Conservation (phyloP, 306 rosid genomes). For the Lathyrus sativus region DNA sequence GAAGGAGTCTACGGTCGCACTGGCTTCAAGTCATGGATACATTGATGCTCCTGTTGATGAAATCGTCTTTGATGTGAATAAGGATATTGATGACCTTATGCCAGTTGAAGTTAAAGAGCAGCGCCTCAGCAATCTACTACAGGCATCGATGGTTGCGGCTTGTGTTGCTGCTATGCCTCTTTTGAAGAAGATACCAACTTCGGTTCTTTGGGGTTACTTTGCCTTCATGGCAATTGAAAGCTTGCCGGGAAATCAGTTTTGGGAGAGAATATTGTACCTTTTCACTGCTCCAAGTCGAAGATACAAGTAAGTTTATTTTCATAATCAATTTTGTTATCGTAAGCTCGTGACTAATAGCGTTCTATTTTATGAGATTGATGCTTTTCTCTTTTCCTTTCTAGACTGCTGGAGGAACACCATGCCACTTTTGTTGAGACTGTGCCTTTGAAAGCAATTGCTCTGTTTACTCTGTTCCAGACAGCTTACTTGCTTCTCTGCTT, state of each 20-base stretch:
- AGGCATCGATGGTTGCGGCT: constrained; percentile 74
- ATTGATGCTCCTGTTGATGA: constrained; percentile 91
- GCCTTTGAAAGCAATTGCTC: constrained; percentile 78
- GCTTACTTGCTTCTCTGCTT: constrained; percentile 86
- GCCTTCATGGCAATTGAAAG: constrained; percentile 99
- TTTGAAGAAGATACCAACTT: constrained; percentile 85
- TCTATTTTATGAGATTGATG: neutral
- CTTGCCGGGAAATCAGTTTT: constrained; percentile 96
- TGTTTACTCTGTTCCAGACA: constrained; percentile 86
- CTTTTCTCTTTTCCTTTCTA: constrained; percentile 45
- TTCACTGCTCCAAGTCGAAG: constrained; percentile 95
- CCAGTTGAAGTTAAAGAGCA: constrained; percentile 94
- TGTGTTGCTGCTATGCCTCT: constrained; percentile 97
- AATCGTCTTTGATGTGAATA: constrained; percentile 77
- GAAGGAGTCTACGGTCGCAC: constrained; percentile 80
- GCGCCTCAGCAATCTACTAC: constrained; percentile 89
- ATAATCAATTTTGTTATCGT: neutral
- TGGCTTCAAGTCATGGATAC: constrained; percentile 75
- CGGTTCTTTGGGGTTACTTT: constrained; percentile 98
- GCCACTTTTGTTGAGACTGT: constrained; percentile 82
- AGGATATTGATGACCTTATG: constrained; percentile 89
- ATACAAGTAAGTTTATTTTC: constrained; percentile 68
- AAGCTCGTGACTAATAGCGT: too few species aligned
- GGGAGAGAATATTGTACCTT: constrained; percentile 92
- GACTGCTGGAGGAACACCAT: constrained; percentile 81